Percentiles rank a stretch among this genome's conserved stretches.
Evolutionary conservation across 2,329 filamentous ascomycete genomes (phyloP).

Genomic region (Blastomyces gilchristii): DNA sequence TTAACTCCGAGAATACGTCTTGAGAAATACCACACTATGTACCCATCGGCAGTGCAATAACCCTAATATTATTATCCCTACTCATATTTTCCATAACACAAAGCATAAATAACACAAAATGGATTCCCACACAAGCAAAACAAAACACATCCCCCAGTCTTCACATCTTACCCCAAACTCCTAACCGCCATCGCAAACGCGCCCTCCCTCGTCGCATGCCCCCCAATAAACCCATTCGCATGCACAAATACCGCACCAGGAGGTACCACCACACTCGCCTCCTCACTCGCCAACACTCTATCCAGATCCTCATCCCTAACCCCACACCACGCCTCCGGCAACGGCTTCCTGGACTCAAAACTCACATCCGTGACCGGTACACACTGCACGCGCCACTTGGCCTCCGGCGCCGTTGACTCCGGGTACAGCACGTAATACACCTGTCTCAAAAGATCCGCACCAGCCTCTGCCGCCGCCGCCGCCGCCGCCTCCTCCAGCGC

Average conservation of each 20-base stretch:
- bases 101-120: not conserved
- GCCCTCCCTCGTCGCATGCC: conserved; percentile 84
- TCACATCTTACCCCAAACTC: conserved; percentile 24
- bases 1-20: not conserved
- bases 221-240: conserved; percentile 89
- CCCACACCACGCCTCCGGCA: conserved; percentile 87
- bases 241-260: conserved; percentile 78
- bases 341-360: conserved; percentile 81
- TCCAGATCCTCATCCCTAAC: conserved; percentile 79
- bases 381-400: conserved; percentile 89
- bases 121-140: not conserved
- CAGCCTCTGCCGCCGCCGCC: not conserved
- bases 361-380: conserved; percentile 78
- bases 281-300: conserved; percentile 37
- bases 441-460: conserved; percentile 35
- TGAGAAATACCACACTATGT: not conserved
- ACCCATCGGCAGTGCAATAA: not conserved
- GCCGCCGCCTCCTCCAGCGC: conserved; percentile 58
- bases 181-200: conserved; percentile 66
- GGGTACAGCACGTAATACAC: conserved; percentile 87
- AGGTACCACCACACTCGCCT: conserved; percentile 30
- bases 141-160: not conserved
- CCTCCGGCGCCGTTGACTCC: conserved; percentile 61
- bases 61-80: not conserved
- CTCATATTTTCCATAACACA: not conserved